These are phyloP conservation scores for peach (Prunus persica) DNA, from an alignment of 306 rosid species.

Conservation along the genomic window DNA sequence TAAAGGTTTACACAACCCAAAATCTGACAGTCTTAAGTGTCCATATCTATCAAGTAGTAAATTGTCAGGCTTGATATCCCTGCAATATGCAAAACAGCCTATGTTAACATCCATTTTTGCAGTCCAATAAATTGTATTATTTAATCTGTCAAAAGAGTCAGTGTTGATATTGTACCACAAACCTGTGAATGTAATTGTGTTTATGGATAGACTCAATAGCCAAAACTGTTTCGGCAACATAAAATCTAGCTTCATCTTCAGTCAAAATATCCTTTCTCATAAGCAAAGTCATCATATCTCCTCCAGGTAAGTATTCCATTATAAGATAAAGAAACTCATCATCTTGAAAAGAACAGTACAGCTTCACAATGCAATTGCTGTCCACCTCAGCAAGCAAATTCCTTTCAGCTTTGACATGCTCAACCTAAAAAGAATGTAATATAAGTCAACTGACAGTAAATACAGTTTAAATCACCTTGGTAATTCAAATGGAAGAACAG, in stretches of 20 bases:
- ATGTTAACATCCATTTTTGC: conserved; percentile 7
- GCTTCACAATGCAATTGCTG: conserved; percentile 94
- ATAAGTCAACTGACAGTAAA: conserved; percentile 17
- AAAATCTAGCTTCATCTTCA: conserved; percentile 92
- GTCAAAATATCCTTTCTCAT: conserved; percentile 97
- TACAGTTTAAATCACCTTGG: conserved; percentile 10
- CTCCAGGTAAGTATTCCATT: conserved; percentile 99
- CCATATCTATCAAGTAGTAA: conserved; percentile 92
- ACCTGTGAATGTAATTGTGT: conserved; percentile 97
- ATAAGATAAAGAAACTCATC: conserved; percentile 87
- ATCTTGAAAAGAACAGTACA: conserved; percentile 94
- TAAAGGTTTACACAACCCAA: conserved; percentile 96
- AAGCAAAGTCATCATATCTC: conserved; percentile 98
- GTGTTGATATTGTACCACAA: conserved; percentile 10
- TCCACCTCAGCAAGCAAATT: conserved; percentile 99
- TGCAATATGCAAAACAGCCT: conserved; percentile 36
- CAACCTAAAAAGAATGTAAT: conserved; percentile 51
- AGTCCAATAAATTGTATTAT: background rate
- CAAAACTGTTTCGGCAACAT: conserved; percentile 84
- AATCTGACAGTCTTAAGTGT: conserved; percentile 91
- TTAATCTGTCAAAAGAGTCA: background rate
- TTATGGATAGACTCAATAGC: conserved; percentile 94
- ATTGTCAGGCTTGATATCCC: conserved; percentile 99
- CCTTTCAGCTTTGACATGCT: conserved; percentile 97
- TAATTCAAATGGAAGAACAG: conserved; percentile 22